Evolutionary conservation across 163 green algal species (phyloP).

Genomic region (Volvox carteri): DNA sequence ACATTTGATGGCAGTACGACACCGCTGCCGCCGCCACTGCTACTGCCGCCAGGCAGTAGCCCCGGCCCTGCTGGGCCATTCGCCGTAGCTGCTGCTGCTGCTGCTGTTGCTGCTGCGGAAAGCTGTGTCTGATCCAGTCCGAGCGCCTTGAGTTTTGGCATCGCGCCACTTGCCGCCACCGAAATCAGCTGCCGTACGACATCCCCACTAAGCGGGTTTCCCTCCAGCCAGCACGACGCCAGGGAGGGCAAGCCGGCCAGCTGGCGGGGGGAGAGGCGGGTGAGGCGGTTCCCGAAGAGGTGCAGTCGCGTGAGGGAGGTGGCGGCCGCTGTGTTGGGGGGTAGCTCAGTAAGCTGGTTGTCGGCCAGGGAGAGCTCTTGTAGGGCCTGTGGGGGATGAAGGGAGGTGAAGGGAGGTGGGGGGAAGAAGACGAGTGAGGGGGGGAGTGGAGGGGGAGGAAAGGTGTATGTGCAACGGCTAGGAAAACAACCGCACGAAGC

Average conservation of each 20-base stretch:
- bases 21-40: not conserved
- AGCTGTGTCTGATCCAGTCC: conserved; percentile 76
- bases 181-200: conserved; percentile 28
- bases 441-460: not conserved
- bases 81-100: not conserved
- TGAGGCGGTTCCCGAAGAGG: conserved; percentile 80
- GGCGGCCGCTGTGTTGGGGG: conserved; percentile 48
- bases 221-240: conserved; percentile 78
- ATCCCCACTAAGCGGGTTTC: conserved; percentile 69
- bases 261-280: conserved; percentile 57
- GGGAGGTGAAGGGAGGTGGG: not conserved
- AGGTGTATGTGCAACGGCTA: no score
- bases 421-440: not conserved
- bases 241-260: conserved; percentile 48
- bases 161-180: not conserved
- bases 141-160: conserved; percentile 57
- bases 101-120: not conserved
- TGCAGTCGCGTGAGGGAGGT: conserved; percentile 74
- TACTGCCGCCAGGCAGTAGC: no score
- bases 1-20: not conserved
- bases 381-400: conserved; percentile 61
- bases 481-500: no score
- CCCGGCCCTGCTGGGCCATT: no score
- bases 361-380: conserved; percentile 80
- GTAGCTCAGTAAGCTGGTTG: conserved; percentile 77